Evolutionary conservation across 2,329 filamentous ascomycete species (phyloP), one percentile per base, ranked within the genome.

Genomic region (Aspergillus alliaceus): DNA sequence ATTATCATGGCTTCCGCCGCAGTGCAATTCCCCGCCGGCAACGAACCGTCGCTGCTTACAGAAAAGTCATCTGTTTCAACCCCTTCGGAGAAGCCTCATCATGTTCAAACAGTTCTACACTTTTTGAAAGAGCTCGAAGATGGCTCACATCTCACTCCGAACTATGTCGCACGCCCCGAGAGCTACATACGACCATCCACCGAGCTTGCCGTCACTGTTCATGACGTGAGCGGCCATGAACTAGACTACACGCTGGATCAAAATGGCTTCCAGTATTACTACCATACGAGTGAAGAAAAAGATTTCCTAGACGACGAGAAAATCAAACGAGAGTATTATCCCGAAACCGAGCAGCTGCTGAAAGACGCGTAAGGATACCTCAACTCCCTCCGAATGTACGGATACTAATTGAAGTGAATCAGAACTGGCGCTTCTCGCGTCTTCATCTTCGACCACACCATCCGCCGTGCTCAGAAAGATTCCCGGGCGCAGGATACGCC

Each of bases 401-500:
- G 22, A 35, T 40, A 20, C n/a, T 49, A 18, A 24, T 22, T n/a
- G n/a, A 20, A 3, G 1, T 31, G 5, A 37, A 11, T 18, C 4
- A 75, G 75, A 25, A 72, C 75, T 3, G 78, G 79, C 15, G 79
- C 77, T 8, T 74, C 72, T 24, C 69, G 72, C 4, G 69, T 81
- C 31, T 71, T 80, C 50, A 79, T 82, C 53, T 82, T 82, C 65
- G 79, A 81, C 64, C 79, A 82, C 59, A 81, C 78, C 4, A 79
- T 82, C 59, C 76, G 80, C 25, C 75, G 75, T 1, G 66, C 70
- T 31, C 59, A 63, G 4, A 70, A 74, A 39, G 66, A 66, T 31
- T 56, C 73, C 22, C 69, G 75, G 53, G 68, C 64, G 2, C 67
- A 69, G 9, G 72, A 69, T 1, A 59, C 62, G 8, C 70, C 74